Conservation (phyloP, 192 early-diverging fungal species). For the Chytriomyces sp. region DNA sequence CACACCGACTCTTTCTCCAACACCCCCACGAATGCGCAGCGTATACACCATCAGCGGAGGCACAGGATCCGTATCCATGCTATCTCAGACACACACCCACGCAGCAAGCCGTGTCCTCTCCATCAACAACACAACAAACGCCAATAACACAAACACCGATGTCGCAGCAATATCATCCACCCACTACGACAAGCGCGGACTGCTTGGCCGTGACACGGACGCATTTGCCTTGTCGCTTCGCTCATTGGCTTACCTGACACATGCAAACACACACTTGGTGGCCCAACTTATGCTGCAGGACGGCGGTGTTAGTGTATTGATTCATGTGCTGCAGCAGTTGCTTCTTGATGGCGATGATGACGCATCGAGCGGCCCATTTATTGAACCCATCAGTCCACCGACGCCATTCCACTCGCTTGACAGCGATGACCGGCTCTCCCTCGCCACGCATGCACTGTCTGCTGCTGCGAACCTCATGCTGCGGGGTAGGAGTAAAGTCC, state of each 20-base stretch:
- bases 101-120: too few species aligned
- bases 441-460: slow-evolving; percentile 34
- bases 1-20: too few species aligned
- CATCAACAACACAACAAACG: neutral
- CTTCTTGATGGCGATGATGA: neutral
- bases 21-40: too few species aligned
- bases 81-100: too few species aligned
- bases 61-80: too few species aligned
- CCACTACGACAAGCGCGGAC: slow-evolving; percentile 91
- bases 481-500: slow-evolving; percentile 76
- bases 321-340: slow-evolving; percentile 65
- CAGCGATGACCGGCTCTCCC: neutral
- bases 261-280: slow-evolving; percentile 74
- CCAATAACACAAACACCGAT: neutral
- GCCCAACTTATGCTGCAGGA: slow-evolving; percentile 81
- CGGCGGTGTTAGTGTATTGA: slow-evolving; percentile 87
- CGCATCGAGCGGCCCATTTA: neutral
- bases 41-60: too few species aligned
- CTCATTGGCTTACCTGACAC: slow-evolving; percentile 86
- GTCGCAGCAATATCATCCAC: slow-evolving; percentile 24
- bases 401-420: neutral
- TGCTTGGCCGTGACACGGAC: slow-evolving; percentile 85
- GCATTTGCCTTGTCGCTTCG: slow-evolving; percentile 87
- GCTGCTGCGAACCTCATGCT: slow-evolving; percentile 88
- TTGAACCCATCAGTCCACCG: neutral